These are phyloP conservation scores for Debaryomyces udenii DNA, from an alignment of 1,139 yeast genomes.

Conservation along the genomic window DNA sequence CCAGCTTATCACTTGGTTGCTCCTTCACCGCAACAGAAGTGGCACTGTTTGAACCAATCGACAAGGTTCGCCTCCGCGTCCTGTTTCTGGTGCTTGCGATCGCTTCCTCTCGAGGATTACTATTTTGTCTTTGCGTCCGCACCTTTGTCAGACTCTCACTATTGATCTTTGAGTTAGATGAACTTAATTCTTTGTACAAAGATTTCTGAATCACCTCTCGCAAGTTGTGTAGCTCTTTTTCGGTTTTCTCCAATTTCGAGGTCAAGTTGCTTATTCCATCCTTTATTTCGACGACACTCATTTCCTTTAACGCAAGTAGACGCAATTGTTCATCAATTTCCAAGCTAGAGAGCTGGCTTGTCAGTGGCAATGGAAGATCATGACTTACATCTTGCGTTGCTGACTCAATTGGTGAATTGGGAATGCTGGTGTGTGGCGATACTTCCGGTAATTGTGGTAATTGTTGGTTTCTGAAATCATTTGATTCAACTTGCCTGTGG, in stretches of 20 bases:
- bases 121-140: constrained; percentile 25
- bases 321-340: constrained; percentile 60
- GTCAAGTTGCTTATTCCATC: constrained; percentile 46
- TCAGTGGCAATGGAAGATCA: constrained; percentile 37
- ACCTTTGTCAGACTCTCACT: constrained; percentile 1
- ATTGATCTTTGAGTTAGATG: constrained; percentile 1
- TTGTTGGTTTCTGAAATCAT: neutral
- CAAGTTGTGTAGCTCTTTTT: constrained; percentile 49
- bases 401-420: constrained; percentile 11
- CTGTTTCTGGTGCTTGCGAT: constrained; percentile 32
- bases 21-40: neutral
- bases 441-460: constrained; percentile 15
- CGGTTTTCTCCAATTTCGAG: constrained; percentile 40
- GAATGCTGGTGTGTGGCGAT: constrained; percentile 11
- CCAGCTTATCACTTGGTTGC: constrained; percentile 3
- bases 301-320: constrained; percentile 61
- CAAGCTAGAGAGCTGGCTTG: constrained; percentile 31
- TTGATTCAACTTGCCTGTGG: constrained; percentile 1
- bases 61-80: constrained; percentile 25
- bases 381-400: constrained; percentile 21
- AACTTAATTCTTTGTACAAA: constrained; percentile 37
- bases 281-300: constrained; percentile 59
- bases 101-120: constrained; percentile 41
- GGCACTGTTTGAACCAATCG: constrained; percentile 18
- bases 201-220: constrained; percentile 45